A percentile compares a stretch with the other conserved stretches of the same genome.
Evolutionary conservation across 2,329 filamentous ascomycete genomes (phyloP).

Genomic region (Clonostachys rhizophaga): DNA sequence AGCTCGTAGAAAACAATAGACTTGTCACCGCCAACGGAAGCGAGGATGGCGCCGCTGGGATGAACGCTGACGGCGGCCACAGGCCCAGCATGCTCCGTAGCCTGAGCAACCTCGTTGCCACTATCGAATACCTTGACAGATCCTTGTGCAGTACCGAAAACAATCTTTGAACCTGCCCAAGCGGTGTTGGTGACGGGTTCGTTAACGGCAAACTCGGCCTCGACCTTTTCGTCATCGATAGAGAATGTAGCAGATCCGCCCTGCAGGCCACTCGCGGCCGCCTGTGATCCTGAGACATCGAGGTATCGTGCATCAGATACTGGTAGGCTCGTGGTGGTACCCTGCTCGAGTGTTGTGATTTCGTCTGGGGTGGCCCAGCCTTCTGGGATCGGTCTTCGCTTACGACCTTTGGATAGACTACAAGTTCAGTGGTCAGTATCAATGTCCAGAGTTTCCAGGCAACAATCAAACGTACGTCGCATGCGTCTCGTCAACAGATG

Average conservation of each 20-base stretch:
- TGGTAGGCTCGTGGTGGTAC: slow-evolving; percentile 38
- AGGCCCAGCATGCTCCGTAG: slow-evolving; percentile 79
- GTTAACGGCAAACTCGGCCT: slow-evolving; percentile 62
- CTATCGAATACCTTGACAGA: slow-evolving; percentile 75
- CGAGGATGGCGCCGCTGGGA: slow-evolving; percentile 76
- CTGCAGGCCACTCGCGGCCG: slow-evolving; percentile 69
- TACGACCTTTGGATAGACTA: slow-evolving; percentile 81
- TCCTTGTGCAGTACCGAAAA: slow-evolving; percentile 72
- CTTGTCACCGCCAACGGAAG: slow-evolving; percentile 87
- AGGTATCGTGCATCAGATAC: slow-evolving; percentile 45
- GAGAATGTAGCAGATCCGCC: slow-evolving; percentile 75
- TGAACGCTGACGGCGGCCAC: slow-evolving; percentile 76
- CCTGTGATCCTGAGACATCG: slow-evolving; percentile 54
- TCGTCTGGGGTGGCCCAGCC: slow-evolving; percentile 78
- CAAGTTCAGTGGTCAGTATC: not conserved
- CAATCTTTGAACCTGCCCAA: slow-evolving; percentile 64
- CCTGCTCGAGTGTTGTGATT: slow-evolving; percentile 46
- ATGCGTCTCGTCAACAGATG: slow-evolving; percentile 76
- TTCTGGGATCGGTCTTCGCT: slow-evolving; percentile 81
- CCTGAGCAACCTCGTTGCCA: slow-evolving; percentile 62
- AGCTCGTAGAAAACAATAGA: slow-evolving; percentile 89
- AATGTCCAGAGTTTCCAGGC: not conserved
- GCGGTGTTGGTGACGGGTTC: slow-evolving; percentile 62
- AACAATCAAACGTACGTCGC: slow-evolving; percentile 55
- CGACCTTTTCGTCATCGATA: slow-evolving; percentile 59